Evolutionary conservation across 1,139 yeast species (phyloP).

Genomic region (Yamadazyma dendronema): DNA sequence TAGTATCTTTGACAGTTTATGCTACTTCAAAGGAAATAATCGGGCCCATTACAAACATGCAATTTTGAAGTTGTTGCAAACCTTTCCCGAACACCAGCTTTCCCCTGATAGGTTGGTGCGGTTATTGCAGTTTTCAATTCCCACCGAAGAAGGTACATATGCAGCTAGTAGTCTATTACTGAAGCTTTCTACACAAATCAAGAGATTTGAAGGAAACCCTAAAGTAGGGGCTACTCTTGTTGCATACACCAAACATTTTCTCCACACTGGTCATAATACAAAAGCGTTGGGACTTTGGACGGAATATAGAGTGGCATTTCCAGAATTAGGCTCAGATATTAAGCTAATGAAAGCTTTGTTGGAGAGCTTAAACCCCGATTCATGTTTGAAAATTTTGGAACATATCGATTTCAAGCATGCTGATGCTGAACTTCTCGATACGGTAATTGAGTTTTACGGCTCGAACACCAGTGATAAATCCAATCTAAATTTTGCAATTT

Average conservation of each 20-base stretch:
- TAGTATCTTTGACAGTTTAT: constrained; percentile 11
- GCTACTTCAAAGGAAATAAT: constrained; percentile 9
- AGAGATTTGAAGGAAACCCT: too few relatives aligned
- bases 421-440: neutral
- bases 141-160: too few relatives aligned
- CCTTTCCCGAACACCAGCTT: constrained; percentile 1
- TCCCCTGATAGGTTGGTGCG: neutral
- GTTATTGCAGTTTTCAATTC: too few relatives aligned
- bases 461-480: neutral
- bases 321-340: neutral
- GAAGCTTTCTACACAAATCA: too few relatives aligned
- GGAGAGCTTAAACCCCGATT: neutral
- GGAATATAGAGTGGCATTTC: neutral
- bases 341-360: neutral
- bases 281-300: neutral
- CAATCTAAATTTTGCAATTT: neutral
- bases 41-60: constrained; percentile 10
- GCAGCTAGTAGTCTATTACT: too few relatives aligned
- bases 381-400: neutral
- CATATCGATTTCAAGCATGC: neutral
- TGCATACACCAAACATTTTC: too few relatives aligned
- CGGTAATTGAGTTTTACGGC: neutral
- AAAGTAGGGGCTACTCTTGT: too few relatives aligned
- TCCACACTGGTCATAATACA: too few relatives aligned
- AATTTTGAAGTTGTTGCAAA: constrained; percentile 11